These are phyloP conservation scores for Neospermospora avenae DNA, from an alignment of 2,329 filamentous ascomycete genomes.

Conservation along the genomic window DNA sequence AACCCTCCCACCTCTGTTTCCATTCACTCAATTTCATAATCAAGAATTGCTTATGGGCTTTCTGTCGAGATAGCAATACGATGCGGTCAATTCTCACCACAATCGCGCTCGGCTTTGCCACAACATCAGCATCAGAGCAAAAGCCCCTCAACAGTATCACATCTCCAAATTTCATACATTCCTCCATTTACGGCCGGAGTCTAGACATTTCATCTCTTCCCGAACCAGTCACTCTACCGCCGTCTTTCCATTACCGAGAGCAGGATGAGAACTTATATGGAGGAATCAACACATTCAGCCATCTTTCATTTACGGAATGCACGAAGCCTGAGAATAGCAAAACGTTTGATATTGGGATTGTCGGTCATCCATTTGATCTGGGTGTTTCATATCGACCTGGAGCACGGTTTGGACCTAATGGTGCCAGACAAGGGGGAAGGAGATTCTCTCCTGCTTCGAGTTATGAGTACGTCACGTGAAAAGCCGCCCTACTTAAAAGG, in stretches of 20 bases:
- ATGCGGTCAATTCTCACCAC: not conserved
- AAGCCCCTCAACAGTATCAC: not conserved
- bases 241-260: conserved; percentile 19
- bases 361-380: conserved; percentile 34
- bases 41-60: too few relatives aligned
- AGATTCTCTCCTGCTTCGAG: conserved; percentile 25
- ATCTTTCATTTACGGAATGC: conserved; percentile 30
- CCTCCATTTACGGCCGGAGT: conserved; percentile 19
- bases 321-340: conserved; percentile 23
- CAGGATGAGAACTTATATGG: conserved; percentile 13
- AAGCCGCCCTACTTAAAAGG: too few relatives aligned
- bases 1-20: too few relatives aligned
- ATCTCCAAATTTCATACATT: conserved; percentile 20
- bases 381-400: conserved; percentile 33
- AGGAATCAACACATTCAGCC: conserved; percentile 29
- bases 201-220: conserved; percentile 5
- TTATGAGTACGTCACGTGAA: conserved; percentile 27
- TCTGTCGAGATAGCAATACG: not conserved
- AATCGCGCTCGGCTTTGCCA: not conserved
- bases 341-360: conserved; percentile 34
- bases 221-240: conserved; percentile 21
- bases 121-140: conserved; percentile 6
- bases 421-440: conserved; percentile 28
- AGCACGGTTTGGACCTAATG: conserved; percentile 33
- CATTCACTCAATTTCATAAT: too few relatives aligned